Evolutionary conservation across 352 stramenopile genomes (phyloP), one percentile per base, ranked within the genome.

Genomic region (Phytophthora uliginosa): DNA sequence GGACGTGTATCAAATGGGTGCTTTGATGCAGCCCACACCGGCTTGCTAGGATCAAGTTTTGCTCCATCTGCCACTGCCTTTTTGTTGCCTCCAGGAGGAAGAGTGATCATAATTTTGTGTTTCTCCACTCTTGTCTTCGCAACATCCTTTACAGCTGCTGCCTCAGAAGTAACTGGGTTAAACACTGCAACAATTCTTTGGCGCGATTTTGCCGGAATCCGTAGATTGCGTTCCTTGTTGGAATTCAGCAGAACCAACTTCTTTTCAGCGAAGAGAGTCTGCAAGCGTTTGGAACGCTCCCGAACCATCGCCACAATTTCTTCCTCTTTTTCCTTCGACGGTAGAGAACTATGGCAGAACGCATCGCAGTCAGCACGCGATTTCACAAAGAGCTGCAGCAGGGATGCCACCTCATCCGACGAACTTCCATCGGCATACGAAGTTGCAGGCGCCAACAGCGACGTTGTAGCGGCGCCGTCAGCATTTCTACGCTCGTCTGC

Each of bases 71-170:
- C 73, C 38, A 91, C 76, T n/a, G 85, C 86, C 61, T 93, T 95
- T 42, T 95, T 95, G 69, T 96, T 97, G 1, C 89, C 90, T 50
- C 90, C 90, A 54, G 90, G 86, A 4, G 90, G 90, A 15, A 97
- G 75, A 42, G 90, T 95, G 59, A 97, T 93, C 66, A 95, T 91
- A 55, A 97, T 86, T 59, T 96, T 96, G 63, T 95, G 87, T 61
- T 96, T 97, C 59, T 97, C 90, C 28, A 96, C 79, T 48, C 87
- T 80, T 40, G 85, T 74, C 63, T 96, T 97, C 13, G 76, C 66
- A 2, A 82, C 64, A 59, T 93, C 85, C 33, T 82, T 76, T 15
- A 50, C 74, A 20, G 40, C 24, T 54, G 70, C 53, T 20, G 69
- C 53, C 36, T 84, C 74, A 28, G 92, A 78, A 38, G 71, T 61